phyloP scores from a whole-genome alignment of 805 yeast genomes.

The Maudiozyma bulderi region DNA sequence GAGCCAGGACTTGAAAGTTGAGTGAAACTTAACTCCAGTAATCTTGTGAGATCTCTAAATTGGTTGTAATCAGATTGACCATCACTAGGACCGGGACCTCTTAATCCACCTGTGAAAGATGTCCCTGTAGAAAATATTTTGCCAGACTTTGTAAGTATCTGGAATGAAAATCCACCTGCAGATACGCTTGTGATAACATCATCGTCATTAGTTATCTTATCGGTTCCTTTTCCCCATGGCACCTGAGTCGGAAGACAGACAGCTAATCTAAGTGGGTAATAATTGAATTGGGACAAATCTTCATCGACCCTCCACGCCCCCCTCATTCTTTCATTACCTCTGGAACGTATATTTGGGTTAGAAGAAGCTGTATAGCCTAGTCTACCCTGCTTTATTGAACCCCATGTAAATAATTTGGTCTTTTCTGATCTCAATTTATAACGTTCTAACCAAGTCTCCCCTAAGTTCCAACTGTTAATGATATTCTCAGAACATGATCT shows the following conservation, averaged over 20 bases:
- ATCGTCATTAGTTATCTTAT: slow-evolving; percentile 4
- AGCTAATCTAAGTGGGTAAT: slow-evolving; percentile 11
- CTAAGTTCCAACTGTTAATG: slow-evolving; percentile 11
- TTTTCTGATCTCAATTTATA: slow-evolving; percentile 15
- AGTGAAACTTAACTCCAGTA: slow-evolving; percentile 12
- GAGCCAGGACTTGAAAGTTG: slow-evolving; percentile 3
- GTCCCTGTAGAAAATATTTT: slow-evolving; percentile 46
- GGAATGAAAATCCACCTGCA: slow-evolving; percentile 59
- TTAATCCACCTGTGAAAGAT: slow-evolving; percentile 33
- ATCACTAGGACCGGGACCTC: slow-evolving; percentile 34
- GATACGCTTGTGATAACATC: slow-evolving; percentile 29
- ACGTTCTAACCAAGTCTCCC: slow-evolving; percentile 20
- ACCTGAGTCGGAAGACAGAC: slow-evolving; percentile 22
- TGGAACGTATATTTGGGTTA: slow-evolving; percentile 8
- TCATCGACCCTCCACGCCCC: not conserved
- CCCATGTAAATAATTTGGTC: slow-evolving; percentile 27
- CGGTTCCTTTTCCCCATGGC: slow-evolving; percentile 19
- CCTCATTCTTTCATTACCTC: not conserved
- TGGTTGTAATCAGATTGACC: slow-evolving; percentile 29
- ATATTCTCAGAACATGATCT: slow-evolving; percentile 22
- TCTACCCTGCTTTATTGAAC: slow-evolving; percentile 25
- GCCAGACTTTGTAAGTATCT: slow-evolving; percentile 48
- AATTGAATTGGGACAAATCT: not conserved
- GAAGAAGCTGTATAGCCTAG: slow-evolving; percentile 24
- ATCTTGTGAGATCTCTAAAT: slow-evolving; percentile 10